Base-by-base conservation (phyloP, 2,329 filamentous ascomycete species). In the Ascochyta rabiei region DNA sequence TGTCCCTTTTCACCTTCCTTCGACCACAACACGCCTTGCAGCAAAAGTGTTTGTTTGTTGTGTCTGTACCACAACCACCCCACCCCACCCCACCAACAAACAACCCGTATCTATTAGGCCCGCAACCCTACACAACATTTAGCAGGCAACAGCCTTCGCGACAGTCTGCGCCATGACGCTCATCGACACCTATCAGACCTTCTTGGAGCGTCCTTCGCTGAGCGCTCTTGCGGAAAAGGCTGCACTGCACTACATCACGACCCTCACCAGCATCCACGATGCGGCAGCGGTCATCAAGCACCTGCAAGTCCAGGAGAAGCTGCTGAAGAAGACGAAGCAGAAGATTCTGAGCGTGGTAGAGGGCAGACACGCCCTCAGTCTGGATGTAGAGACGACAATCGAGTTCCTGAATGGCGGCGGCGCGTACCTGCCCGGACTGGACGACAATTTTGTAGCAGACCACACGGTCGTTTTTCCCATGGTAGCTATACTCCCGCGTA, bases 401-500 rank as follows among this genome's bases (percentile, higher is more conserved):
- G 89, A 96, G 72, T 97, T 99, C 74, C 74, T 87, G 52, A 86
- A 82, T 59, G 87, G 89, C 60, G 95, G 93, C 62, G 93, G 92
- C 61, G 84, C 88, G 61, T 98, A 95, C 78, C 84, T 98, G 51
- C 93, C 93, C 5, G 87, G 87, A 42, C 81, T 99, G 43, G 93
- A 98, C 70, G 92, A 97, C 80, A 97, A 97, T 79, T 96, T 98
- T 75, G 79, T 99, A 54, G 81, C 90, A 52, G 92, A 96, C 76
- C 88, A 88, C 68, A 85, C 85, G 50, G 92, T 92, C 58, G 86
- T 85, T 46, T 82, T 98, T 62, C 86, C 90, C 43, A 86, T 96
- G 78, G 93, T 97, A 82, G 73, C 89, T 83, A 2, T 3, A 13
- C 26, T 19, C 6, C 47, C 23, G 9, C 3, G 3, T 41, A 12